Percentiles rank a stretch among this genome's conserved stretches.
These are phyloP conservation scores for Phylloporus sp. DNA, from an alignment of 768 basidiomycete species.

Conservation along the genomic window DNA sequence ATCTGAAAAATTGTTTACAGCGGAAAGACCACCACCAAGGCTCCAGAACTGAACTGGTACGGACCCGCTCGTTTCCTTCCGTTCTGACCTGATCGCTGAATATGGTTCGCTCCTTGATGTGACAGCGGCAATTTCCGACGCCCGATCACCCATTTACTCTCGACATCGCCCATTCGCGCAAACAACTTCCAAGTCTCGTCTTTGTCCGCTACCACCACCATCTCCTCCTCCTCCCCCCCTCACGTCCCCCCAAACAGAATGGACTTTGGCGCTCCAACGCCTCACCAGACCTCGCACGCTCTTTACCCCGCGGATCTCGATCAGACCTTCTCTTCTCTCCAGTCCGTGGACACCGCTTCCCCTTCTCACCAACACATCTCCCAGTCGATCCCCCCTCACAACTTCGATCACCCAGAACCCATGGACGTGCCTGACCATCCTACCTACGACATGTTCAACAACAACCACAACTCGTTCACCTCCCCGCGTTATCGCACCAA, in stretches of 20 bases:
- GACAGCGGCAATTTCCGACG: constrained; percentile 50
- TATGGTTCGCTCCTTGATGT: constrained; percentile 34
- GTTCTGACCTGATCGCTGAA: constrained; percentile 35
- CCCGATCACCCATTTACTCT: constrained; percentile 48
- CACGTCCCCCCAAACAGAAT: constrained; percentile 39
- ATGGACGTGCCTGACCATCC: constrained; percentile 55
- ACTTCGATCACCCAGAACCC: constrained; percentile 49
- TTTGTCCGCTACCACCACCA: constrained; percentile 30
- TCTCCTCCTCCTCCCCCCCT: constrained; percentile 27
- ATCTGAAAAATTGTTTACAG: too few relatives aligned
- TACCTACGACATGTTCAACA: constrained; percentile 61
- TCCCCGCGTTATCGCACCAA: constrained; percentile 66
- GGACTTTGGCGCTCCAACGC: constrained; percentile 43
- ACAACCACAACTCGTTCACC: constrained; percentile 41
- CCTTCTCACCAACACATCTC: constrained; percentile 34
- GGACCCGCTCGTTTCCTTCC: constrained; percentile 23
- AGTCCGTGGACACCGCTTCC: constrained; percentile 35
- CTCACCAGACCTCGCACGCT: constrained; percentile 33
- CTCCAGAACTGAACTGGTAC: constrained; percentile 25
- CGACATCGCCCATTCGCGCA: constrained; percentile 31
- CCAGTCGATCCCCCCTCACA: constrained; percentile 34
- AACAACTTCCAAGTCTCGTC: constrained; percentile 28
- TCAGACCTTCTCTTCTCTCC: constrained; percentile 46
- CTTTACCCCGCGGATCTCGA: constrained; percentile 58
- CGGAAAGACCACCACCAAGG: too few relatives aligned